Percentiles rank a stretch among this genome's conserved stretches.
These are phyloP conservation scores for Mycena polygramma DNA, from an alignment of 768 basidiomycete genomes.

Conservation along the genomic window DNA sequence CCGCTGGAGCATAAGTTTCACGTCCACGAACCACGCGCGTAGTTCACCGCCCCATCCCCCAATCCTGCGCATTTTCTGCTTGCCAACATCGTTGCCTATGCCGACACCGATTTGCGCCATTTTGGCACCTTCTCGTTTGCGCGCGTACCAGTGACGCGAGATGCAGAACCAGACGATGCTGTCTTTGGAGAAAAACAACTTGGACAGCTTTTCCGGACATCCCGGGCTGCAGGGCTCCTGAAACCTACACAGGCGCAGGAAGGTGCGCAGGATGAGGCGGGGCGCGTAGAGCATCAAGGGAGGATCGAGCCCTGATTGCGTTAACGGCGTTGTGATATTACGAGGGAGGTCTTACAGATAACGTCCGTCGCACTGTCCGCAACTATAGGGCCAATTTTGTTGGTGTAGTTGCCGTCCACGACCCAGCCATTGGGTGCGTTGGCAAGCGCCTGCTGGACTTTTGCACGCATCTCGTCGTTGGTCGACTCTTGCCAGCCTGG, in stretches of 20 bases:
- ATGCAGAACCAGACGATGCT: constrained; percentile 69
- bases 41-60: constrained; percentile 65
- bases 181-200: constrained; percentile 60
- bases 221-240: constrained; percentile 60
- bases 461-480: constrained; percentile 41
- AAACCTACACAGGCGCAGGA: constrained; percentile 58
- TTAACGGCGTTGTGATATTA: neutral
- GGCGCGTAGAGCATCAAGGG: constrained; percentile 73
- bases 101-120: constrained; percentile 51
- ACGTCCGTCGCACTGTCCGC: constrained; percentile 60
- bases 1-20: constrained; percentile 46
- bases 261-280: constrained; percentile 66
- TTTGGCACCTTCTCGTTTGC: constrained; percentile 42
- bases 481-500: constrained; percentile 50
- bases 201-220: constrained; percentile 56
- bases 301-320: constrained; percentile 72
- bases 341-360: constrained; percentile 58
- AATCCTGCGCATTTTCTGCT: constrained; percentile 60
- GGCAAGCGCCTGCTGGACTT: constrained; percentile 46
- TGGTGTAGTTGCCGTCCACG: constrained; percentile 62
- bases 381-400: constrained; percentile 48
- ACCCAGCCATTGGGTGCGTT: constrained; percentile 61
- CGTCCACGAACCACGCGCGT: constrained; percentile 54
- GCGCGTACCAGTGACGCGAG: constrained; percentile 52
- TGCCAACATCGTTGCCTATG: constrained; percentile 44